Percentiles rank a stretch among this genome's conserved stretches.
These are phyloP conservation scores for Leccinum sublutescens DNA, from an alignment of 768 basidiomycete genomes.

Conservation along the genomic window DNA sequence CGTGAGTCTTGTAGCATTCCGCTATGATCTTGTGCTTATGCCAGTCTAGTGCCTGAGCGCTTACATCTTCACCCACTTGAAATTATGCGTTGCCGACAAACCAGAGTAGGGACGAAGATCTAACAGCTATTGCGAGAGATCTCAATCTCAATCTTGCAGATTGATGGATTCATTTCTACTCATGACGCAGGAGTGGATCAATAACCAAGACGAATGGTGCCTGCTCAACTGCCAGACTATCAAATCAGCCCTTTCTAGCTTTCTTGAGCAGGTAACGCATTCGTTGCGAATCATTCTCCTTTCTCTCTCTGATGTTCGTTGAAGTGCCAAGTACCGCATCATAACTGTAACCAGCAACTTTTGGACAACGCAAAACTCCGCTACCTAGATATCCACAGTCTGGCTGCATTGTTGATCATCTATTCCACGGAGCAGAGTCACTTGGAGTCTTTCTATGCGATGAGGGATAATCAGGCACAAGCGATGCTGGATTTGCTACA, in stretches of 20 bases:
- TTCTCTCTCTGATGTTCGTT: neutral
- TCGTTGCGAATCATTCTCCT: too few relatives aligned
- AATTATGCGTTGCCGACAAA: conserved; percentile 19
- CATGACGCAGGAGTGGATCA: conserved; percentile 19
- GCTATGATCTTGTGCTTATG: neutral
- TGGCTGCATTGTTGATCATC: conserved; percentile 25
- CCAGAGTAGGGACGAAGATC: conserved; percentile 7
- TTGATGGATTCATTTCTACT: conserved; percentile 16
- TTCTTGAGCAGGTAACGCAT: conserved; percentile 15
- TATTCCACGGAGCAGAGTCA: conserved; percentile 18
- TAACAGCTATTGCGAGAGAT: neutral
- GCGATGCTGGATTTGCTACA: conserved; percentile 28
- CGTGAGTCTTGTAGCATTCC: conserved; percentile 7
- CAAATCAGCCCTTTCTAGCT: conserved; percentile 9
- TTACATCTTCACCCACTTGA: conserved; percentile 27
- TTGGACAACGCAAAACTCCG: conserved; percentile 13
- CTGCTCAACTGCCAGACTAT: conserved; percentile 21
- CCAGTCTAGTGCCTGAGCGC: conserved; percentile 20
- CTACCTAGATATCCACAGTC: conserved; percentile 21
- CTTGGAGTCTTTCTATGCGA: conserved; percentile 20
- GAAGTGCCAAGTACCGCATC: conserved; percentile 17
- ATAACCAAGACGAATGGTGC: conserved; percentile 24
- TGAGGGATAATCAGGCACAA: conserved; percentile 25
- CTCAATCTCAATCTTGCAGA: conserved; percentile 10
- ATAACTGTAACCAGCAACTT: conserved; percentile 22